Conservation (phyloP, 1,284 basidiomycete genomes). For the Cutaneotrichosporon arboriforme region DNA sequence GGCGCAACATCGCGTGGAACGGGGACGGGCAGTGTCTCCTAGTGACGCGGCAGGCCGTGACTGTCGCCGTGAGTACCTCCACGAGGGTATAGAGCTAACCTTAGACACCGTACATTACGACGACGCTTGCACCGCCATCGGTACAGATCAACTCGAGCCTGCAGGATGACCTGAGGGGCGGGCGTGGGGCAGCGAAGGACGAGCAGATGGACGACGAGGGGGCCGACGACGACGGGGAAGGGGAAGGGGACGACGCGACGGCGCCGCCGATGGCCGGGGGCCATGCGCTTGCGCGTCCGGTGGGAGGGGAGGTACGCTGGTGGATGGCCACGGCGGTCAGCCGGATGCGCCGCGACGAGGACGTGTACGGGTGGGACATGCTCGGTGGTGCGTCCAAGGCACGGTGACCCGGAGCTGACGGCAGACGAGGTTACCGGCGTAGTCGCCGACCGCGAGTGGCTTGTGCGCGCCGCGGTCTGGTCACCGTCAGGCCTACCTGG, state of each 20-base stretch:
- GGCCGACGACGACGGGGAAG: constrained; percentile 9
- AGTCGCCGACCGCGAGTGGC: constrained; percentile 23
- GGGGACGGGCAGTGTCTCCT: constrained; percentile 41
- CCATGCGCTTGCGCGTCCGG: constrained; percentile 18
- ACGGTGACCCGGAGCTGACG: not conserved
- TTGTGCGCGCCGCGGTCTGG: constrained; percentile 31
- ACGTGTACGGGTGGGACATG: constrained; percentile 11
- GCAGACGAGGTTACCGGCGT: constrained; percentile 28
- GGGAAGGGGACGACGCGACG: constrained; percentile 7
- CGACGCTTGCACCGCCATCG: constrained; percentile 26
- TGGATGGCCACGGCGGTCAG: constrained; percentile 27
- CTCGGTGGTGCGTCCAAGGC: constrained; percentile 8
- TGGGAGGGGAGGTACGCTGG: constrained; percentile 30
- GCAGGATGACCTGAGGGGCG: constrained; percentile 6
- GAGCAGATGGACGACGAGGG: constrained; percentile 7
- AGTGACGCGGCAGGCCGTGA: constrained; percentile 24
- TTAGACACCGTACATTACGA: constrained; percentile 36
- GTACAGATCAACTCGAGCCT: constrained; percentile 21
- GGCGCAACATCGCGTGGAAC: constrained; percentile 27
- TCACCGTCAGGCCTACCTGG: constrained; percentile 33
- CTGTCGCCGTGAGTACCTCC: constrained; percentile 18
- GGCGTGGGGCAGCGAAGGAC: constrained; percentile 1
- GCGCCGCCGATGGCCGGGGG: not conserved
- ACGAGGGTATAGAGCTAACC: not conserved
- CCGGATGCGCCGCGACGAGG: constrained; percentile 14